A percentile compares a stretch with the other conserved stretches of the same genome.
Conservation (phyloP, 331 rosid genomes). For the Prunus yedoensis region DNA sequence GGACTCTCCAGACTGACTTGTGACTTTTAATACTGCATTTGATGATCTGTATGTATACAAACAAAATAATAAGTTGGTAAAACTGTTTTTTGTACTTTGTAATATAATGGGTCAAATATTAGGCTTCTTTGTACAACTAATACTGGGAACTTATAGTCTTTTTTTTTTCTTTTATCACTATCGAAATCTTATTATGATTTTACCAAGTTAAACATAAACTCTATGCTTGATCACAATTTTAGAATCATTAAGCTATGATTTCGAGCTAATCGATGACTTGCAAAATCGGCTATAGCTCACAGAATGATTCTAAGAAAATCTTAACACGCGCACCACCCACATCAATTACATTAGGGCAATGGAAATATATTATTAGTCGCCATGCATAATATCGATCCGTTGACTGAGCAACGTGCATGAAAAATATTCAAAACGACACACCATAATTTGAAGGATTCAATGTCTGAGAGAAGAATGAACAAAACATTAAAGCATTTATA, state of each 20-base stretch:
- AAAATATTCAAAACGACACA: not conserved
- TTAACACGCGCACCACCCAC: too few species aligned
- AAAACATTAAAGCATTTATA: not conserved
- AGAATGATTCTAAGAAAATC: too few species aligned
- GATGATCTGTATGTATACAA: not conserved
- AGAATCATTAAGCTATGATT: too few species aligned
- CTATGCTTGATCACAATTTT: too few species aligned
- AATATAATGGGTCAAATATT: not conserved
- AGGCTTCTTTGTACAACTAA: not conserved
- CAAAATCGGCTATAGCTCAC: too few species aligned
- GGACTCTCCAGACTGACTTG: slow-evolving; percentile 1
- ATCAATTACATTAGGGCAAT: not conserved
- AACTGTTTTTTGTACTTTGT: not conserved
- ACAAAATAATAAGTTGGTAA: not conserved
- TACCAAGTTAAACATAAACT: too few species aligned
- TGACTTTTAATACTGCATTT: slow-evolving; percentile 1
- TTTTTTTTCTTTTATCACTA: too few species aligned
- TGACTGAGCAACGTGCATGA: not conserved
- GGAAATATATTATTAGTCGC: too few species aligned
- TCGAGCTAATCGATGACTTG: too few species aligned
- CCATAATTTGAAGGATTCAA: not conserved
- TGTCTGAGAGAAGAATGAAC: not conserved
- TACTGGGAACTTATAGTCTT: not conserved
- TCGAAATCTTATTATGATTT: too few species aligned
- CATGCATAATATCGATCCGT: not conserved